These are phyloP conservation scores for Tetradesmus lagerheimii DNA, from an alignment of 139 green algal genomes.

Conservation along the genomic window DNA sequence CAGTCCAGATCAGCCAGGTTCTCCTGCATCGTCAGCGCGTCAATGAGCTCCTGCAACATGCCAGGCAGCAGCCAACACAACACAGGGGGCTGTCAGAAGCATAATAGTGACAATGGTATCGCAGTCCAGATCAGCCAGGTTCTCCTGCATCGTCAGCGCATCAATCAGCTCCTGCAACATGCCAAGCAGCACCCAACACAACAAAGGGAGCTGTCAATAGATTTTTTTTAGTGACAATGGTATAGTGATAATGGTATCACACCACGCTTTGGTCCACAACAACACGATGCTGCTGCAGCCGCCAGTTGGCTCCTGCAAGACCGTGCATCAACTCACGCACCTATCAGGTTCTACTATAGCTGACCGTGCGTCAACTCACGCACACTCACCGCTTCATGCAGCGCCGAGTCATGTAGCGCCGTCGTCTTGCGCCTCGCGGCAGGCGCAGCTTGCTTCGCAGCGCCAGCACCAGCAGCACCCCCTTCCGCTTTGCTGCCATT, in stretches of 20 bases:
- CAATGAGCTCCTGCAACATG: constrained; percentile 13
- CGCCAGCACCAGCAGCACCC: neutral
- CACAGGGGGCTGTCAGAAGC: no score
- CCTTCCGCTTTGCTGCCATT: neutral
- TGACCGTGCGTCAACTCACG: neutral
- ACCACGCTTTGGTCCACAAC: no score
- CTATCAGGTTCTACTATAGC: no score
- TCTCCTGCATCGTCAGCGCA: constrained; percentile 2
- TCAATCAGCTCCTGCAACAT: constrained; percentile 23
- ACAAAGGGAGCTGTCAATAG: no score
- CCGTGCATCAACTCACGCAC: neutral
- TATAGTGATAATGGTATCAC: no score
- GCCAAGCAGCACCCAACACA: neutral
- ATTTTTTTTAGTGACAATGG: no score
- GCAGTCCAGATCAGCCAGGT: constrained; percentile 23
- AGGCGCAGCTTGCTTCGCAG: constrained; percentile 14
- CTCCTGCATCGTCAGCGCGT: constrained; percentile 11
- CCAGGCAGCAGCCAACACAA: neutral
- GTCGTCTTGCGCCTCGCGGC: constrained; percentile 33
- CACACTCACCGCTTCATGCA: neutral
- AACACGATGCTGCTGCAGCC: no score
- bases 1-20: constrained; percentile 21
- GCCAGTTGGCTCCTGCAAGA: neutral
- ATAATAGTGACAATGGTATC: no score
- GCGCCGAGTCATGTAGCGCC: constrained; percentile 30